Conservation (phyloP, 2,329 filamentous ascomycete genomes). For the Sporothrix curviconia region DNA sequence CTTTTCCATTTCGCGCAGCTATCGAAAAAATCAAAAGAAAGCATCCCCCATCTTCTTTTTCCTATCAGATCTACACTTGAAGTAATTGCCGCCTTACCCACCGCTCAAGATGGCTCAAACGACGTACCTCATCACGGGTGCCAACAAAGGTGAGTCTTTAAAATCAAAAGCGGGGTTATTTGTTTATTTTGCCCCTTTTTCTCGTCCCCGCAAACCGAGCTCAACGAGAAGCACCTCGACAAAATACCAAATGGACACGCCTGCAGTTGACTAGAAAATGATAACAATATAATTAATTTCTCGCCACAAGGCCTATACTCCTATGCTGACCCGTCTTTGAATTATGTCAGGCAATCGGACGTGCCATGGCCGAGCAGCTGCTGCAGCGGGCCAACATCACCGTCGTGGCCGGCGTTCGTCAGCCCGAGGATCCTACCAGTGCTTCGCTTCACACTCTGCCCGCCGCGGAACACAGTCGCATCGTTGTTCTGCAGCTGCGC, state of each 20-base stretch:
- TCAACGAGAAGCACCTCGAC: not conserved
- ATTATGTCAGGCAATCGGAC: constrained; percentile 16
- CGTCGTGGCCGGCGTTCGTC: constrained; percentile 25
- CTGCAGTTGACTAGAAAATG: not conserved
- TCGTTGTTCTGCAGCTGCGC: constrained; percentile 22
- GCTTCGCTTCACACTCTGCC: constrained; percentile 78
- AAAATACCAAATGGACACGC: not conserved
- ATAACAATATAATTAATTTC: not conserved
- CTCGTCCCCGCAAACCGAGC: not conserved
- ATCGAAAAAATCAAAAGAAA: not conserved
- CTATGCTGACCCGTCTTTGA: too few species aligned
- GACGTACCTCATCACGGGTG: constrained; percentile 26
- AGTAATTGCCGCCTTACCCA: too few species aligned
- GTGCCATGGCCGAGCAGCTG: constrained; percentile 12
- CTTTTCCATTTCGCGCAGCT: not conserved
- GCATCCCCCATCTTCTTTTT: not conserved
- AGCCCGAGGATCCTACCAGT: constrained; percentile 15
- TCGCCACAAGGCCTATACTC: too few species aligned
- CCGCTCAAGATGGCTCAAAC: constrained; percentile 21
- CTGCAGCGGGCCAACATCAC: constrained; percentile 21
- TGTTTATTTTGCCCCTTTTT: constrained; percentile 2
- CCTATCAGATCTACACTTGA: too few species aligned
- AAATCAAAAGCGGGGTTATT: not conserved
- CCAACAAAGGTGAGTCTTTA: constrained; percentile 25
- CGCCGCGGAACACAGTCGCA: constrained; percentile 20